Evolutionary conservation across 345 rosid genomes (phyloP), one percentile per base, ranked within the genome.

Genomic region (Aegle marmelos): DNA sequence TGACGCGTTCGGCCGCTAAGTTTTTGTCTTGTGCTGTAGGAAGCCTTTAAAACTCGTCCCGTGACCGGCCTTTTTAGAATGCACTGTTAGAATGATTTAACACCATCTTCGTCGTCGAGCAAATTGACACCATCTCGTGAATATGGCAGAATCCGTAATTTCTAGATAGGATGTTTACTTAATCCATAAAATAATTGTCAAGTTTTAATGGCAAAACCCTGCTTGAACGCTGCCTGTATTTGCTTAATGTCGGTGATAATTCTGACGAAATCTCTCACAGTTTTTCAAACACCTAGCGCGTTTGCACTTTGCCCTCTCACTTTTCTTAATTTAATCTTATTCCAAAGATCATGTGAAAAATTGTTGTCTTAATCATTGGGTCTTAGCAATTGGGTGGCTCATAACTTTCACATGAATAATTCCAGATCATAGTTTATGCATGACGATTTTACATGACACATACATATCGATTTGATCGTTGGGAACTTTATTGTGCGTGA

Each of bases 61-160:
- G 70, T 63, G 78, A 75, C 70, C 33, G 50, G 62, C 25, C 48
- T 50, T 64, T 74, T 19, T 19, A 62, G 54, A 14, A 13, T 14
- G 41, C 78, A 30, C 70, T 30, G 6, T 24, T 58, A 1, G 50
- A 30, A 50, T 63, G 78, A 75, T 75, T 75, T 41, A 61, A 62
- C 58, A 9, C 70, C 61, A 62, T 33, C 50, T 75, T 64, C 70
- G 78, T 75, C 78, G 60, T 75, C 41, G 67, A 30, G 61, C 70
- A 56, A 64, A 17, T 56, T 75, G 70, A 75, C 48, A 63, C 30
- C 41, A 48, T 75, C 78, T 63, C 78, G 78, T 75, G 78, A 75
- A 9, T 22, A 8, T 75, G 70, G 78, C 70, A 75, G 68, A 48
- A 41, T 75, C 37, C 45, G 78, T 75, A 75, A 75, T 62, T 74